Evolutionary conservation across 2,329 filamentous ascomycete species (phyloP).

Genomic region (Exophiala sideris): DNA sequence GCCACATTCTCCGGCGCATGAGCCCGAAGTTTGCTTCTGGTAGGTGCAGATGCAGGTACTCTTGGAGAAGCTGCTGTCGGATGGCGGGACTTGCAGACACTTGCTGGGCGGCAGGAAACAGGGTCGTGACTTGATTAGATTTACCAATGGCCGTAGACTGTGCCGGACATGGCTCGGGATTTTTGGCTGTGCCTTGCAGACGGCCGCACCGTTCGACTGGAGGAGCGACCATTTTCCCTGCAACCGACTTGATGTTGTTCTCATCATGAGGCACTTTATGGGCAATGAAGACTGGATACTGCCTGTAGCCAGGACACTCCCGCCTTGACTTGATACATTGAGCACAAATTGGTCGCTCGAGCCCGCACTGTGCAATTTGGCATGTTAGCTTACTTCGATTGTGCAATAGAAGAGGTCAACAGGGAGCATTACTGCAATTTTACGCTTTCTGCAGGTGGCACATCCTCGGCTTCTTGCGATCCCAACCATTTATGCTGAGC

Average conservation of each 20-base stretch:
- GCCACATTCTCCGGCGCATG: slow-evolving; percentile 28
- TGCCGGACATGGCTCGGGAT: neutral
- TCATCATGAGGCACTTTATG: slow-evolving; percentile 18
- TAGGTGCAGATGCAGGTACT: slow-evolving; percentile 30
- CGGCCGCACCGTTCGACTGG: no score
- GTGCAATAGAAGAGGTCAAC: no score
- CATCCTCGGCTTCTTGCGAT: slow-evolving; percentile 31
- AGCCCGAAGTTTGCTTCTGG: slow-evolving; percentile 14
- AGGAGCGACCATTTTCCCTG: neutral
- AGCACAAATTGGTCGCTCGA: slow-evolving; percentile 30
- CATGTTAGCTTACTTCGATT: neutral
- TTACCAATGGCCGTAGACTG: no score
- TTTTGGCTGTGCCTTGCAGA: neutral
- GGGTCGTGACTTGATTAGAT: neutral
- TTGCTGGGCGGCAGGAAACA: neutral
- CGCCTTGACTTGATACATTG: slow-evolving; percentile 34
- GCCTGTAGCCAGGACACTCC: slow-evolving; percentile 32
- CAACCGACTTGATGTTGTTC: neutral
- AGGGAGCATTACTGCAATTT: slow-evolving; percentile 26
- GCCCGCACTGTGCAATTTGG: slow-evolving; percentile 30
- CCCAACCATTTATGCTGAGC: slow-evolving; percentile 27
- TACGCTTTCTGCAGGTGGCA: slow-evolving; percentile 30
- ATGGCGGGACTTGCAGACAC: slow-evolving; percentile 16
- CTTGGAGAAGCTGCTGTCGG: slow-evolving; percentile 32
- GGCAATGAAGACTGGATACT: slow-evolving; percentile 30